These are phyloP conservation scores for Aquilaria malaccensis DNA, from an alignment of 345 rosid genomes.

Conservation along the genomic window DNA sequence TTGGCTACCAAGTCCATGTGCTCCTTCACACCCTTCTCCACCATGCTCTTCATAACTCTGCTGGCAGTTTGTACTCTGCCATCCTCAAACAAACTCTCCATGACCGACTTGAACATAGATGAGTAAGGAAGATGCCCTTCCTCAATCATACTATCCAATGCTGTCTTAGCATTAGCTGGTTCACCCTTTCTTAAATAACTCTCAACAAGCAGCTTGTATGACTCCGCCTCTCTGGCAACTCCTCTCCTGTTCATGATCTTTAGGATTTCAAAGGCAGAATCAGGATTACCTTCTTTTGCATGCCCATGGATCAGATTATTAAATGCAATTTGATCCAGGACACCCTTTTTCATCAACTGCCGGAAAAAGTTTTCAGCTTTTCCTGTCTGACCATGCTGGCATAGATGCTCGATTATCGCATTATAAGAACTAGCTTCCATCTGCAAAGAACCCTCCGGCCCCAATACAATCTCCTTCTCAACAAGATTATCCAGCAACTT, in stretches of 20 bases:
- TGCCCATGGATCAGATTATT: constrained; percentile 72
- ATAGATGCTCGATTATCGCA: constrained; percentile 58
- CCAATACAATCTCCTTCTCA: constrained; percentile 71
- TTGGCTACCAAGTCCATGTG: constrained; percentile 72
- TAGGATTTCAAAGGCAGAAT: constrained; percentile 68
- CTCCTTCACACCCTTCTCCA: constrained; percentile 72
- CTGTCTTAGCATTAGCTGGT: constrained; percentile 83
- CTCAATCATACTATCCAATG: constrained; percentile 82
- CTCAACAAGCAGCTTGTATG: constrained; percentile 66
- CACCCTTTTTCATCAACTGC: constrained; percentile 85
- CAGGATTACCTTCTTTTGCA: constrained; percentile 79
- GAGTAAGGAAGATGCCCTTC: constrained; percentile 70
- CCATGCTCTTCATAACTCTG: constrained; percentile 82
- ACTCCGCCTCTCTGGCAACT: constrained; percentile 59
- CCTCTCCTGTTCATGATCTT: constrained; percentile 82
- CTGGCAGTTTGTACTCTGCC: constrained; percentile 91
- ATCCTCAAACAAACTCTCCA: constrained; percentile 81
- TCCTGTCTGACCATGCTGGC: constrained; percentile 57
- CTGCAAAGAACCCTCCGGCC: constrained; percentile 57
- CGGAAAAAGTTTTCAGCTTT: constrained; percentile 84
- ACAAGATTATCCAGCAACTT: constrained; percentile 67
- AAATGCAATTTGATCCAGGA: constrained; percentile 58
- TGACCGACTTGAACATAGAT: constrained; percentile 62
- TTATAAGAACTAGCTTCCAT: constrained; percentile 63
- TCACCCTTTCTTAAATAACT: constrained; percentile 91